A percentile compares a stretch with the other conserved stretches of the same genome.
These are phyloP conservation scores for Eutypa lata DNA, from an alignment of 2,329 filamentous ascomycete species.

Conservation along the genomic window DNA sequence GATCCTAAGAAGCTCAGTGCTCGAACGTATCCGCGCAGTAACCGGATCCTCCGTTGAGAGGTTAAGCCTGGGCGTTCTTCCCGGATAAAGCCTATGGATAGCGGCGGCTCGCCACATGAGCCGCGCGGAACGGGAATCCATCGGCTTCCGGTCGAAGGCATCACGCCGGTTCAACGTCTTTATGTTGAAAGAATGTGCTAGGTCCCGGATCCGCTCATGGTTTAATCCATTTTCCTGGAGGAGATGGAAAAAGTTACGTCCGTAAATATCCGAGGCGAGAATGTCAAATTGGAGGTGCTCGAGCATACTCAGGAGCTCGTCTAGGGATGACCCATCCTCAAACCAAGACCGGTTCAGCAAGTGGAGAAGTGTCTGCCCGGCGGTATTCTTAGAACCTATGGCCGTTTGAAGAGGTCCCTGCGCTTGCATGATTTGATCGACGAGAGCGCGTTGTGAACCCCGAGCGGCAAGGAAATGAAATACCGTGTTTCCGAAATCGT, in stretches of 20 bases:
- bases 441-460: slow-evolving; percentile 13
- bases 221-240: slow-evolving; percentile 22
- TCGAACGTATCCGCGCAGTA: slow-evolving; percentile 20
- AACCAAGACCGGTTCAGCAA: slow-evolving; percentile 29
- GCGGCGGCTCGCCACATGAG: slow-evolving; percentile 3
- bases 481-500: slow-evolving; percentile 51
- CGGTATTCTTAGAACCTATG: slow-evolving; percentile 24
- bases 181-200: slow-evolving; percentile 24
- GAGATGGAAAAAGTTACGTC: slow-evolving; percentile 29
- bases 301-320: slow-evolving; percentile 18
- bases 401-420: slow-evolving; percentile 17
- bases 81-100: slow-evolving; percentile 3
- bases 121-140: slow-evolving; percentile 8
- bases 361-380: slow-evolving; percentile 29
- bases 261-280: slow-evolving; percentile 27
- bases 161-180: slow-evolving; percentile 39
- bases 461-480: slow-evolving; percentile 38
- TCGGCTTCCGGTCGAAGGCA: slow-evolving; percentile 39
- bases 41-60: slow-evolving; percentile 16
- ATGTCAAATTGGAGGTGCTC: slow-evolving; percentile 18
- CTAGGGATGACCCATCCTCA: slow-evolving; percentile 16
- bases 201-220: slow-evolving; percentile 14
- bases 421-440: slow-evolving; percentile 16
- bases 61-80: slow-evolving; percentile 11
- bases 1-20: slow-evolving; percentile 34